A percentile compares a stretch with the other conserved stretches of the same genome.
These are phyloP conservation scores for Exsudoporus frostii DNA, from an alignment of 768 basidiomycete species.

Conservation along the genomic window DNA sequence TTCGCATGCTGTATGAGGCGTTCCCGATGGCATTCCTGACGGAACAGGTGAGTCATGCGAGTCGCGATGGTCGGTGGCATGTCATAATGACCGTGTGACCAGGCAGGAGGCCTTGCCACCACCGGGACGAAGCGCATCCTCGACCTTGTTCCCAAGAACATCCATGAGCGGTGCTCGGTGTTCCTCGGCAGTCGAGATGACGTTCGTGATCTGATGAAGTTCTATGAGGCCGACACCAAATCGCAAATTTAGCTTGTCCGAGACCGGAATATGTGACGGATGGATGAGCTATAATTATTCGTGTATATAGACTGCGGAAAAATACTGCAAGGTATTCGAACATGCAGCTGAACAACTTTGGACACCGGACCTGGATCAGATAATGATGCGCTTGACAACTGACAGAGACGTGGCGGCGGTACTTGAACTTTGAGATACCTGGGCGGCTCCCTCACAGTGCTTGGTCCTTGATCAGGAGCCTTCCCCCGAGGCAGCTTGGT, in stretches of 20 bases:
- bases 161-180: slow-evolving; percentile 91
- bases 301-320: slow-evolving; percentile 1
- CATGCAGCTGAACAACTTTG: neutral
- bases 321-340: neutral
- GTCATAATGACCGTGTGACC: slow-evolving; percentile 3
- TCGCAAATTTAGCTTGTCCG: slow-evolving; percentile 7
- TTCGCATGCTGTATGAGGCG: slow-evolving; percentile 93
- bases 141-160: slow-evolving; percentile 80
- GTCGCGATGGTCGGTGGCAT: neutral
- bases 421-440: neutral
- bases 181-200: slow-evolving; percentile 95
- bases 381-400: neutral
- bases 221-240: slow-evolving; percentile 52
- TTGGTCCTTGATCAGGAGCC: too few relatives aligned
- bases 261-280: neutral
- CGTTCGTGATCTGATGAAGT: slow-evolving; percentile 85
- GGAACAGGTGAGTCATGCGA: slow-evolving; percentile 66
- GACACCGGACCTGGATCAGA: neutral
- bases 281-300: neutral
- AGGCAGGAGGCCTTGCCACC: slow-evolving; percentile 96
- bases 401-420: neutral
- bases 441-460: too few relatives aligned
- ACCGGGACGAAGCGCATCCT: slow-evolving; percentile 93
- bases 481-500: neutral
- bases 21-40: slow-evolving; percentile 97